Conservation (phyloP, 2,329 filamentous ascomycete species). For the Fusarium anthophilum region DNA sequence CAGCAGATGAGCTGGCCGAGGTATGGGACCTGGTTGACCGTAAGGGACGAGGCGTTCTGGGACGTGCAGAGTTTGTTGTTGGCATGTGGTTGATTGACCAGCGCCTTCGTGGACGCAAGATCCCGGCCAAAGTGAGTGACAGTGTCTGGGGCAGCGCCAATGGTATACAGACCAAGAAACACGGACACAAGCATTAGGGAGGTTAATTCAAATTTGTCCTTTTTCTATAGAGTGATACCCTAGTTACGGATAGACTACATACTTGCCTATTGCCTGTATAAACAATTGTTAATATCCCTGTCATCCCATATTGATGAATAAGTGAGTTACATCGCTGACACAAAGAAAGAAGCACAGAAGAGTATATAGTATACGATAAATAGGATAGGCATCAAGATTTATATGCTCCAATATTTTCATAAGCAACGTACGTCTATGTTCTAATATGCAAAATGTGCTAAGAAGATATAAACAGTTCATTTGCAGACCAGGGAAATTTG, state of each 20-base stretch:
- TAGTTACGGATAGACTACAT: constrained; percentile 21
- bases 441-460: not conserved
- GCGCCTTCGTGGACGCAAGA: constrained; percentile 79
- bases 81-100: constrained; percentile 87
- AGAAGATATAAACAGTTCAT: constrained; percentile 2
- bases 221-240: constrained; percentile 42
- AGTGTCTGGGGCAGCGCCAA: constrained; percentile 80
- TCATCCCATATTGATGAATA: not conserved
- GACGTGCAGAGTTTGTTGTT: constrained; percentile 79
- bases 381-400: not conserved
- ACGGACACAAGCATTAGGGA: constrained; percentile 6
- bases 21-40: constrained; percentile 81
- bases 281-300: not conserved
- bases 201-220: constrained; percentile 6
- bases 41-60: constrained; percentile 63
- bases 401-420: not conserved
- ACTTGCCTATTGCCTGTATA: not conserved
- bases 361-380: not conserved
- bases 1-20: constrained; percentile 73
- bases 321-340: not conserved
- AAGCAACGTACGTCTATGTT: not conserved
- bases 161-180: constrained; percentile 48
- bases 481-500: not conserved
- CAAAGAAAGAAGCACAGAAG: no score
- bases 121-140: constrained; percentile 74